A percentile compares a stretch with the other conserved stretches of the same genome.
phyloP scores from a whole-genome alignment of 306 rosid genomes.

The Quercus ilex region DNA sequence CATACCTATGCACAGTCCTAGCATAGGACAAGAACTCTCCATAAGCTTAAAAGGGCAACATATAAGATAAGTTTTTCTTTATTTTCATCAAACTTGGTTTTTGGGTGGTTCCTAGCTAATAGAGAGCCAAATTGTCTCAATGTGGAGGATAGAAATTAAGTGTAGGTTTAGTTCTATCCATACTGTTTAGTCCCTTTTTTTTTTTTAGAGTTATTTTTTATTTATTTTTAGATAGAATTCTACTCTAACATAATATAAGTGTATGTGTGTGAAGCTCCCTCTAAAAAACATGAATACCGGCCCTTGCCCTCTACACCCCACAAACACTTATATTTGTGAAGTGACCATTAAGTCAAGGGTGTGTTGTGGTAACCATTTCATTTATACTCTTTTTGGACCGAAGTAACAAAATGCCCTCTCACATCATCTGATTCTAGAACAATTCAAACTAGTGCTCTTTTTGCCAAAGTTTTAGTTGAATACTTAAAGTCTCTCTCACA shows the following conservation, averaged over 20 bases:
- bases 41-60: background rate
- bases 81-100: background rate
- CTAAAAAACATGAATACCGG: too few species aligned
- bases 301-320: too few species aligned
- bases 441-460: constrained; percentile 3
- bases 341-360: too few species aligned
- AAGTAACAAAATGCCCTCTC: constrained; percentile 32
- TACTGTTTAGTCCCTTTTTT: background rate
- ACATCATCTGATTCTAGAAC: constrained; percentile 5
- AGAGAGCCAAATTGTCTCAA: constrained; percentile 23
- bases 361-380: constrained; percentile 13
- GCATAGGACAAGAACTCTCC: background rate
- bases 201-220: too few species aligned
- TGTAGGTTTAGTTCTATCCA: constrained; percentile 22
- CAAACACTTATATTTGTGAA: too few species aligned
- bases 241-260: too few species aligned
- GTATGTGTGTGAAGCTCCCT: too few species aligned
- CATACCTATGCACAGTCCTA: background rate
- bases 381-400: constrained; percentile 32
- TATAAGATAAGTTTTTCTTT: background rate
- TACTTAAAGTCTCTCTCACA: background rate
- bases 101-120: constrained; percentile 12
- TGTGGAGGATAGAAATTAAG: background rate
- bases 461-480: constrained; percentile 17
- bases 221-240: too few species aligned